phyloP scores from a whole-genome alignment of 176 grass and related monocot genomes.

The Zea mays region Zm-B73-REFERENCE-NAM-5.0 NC_050096.1:220090001-220090500 shows the following conservation, averaged over 20 bases:
- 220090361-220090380: slow-evolving; percentile 48
- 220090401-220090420: slow-evolving; percentile 42
- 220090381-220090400: slow-evolving; percentile 40
- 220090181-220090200: slow-evolving; percentile 50
- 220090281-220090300: slow-evolving; percentile 72
- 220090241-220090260: slow-evolving; percentile 29
- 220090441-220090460: slow-evolving; percentile 71
- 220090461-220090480: slow-evolving; percentile 50
- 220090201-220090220: slow-evolving; percentile 40
- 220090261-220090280: slow-evolving; percentile 54
- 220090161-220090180: slow-evolving; percentile 40
- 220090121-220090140: slow-evolving; percentile 46
- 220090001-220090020: slow-evolving; percentile 40
- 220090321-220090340: slow-evolving; percentile 68
- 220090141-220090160: slow-evolving; percentile 45
- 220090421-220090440: slow-evolving; percentile 72
- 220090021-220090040: slow-evolving; percentile 45
- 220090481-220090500: slow-evolving; percentile 55
- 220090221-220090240: slow-evolving; percentile 20
- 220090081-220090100: slow-evolving; percentile 58
- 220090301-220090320: slow-evolving; percentile 93
- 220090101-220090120: slow-evolving; percentile 39
- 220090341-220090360: slow-evolving; percentile 46
- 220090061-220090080: slow-evolving; percentile 52
- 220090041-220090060: slow-evolving; percentile 30